Evolutionary conservation across 208 protist genomes (phyloP).

Genomic region (Histomonas meleagridis): DNA sequence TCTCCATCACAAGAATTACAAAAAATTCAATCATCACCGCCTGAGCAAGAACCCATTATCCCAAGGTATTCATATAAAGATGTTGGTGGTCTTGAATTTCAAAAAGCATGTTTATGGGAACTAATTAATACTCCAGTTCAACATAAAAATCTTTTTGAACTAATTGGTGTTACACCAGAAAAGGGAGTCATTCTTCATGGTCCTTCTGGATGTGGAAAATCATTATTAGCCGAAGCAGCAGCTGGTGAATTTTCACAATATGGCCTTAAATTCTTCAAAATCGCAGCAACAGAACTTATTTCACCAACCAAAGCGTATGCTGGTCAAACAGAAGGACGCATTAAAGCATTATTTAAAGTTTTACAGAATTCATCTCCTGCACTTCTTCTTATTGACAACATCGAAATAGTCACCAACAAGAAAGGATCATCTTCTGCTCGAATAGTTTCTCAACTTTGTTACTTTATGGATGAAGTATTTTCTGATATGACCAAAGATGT

Average conservation of each 20-base stretch:
- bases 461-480: slow-evolving; percentile 33
- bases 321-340: slow-evolving; percentile 26
- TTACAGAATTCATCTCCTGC: not conserved
- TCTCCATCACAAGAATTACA: not conserved
- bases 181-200: slow-evolving; percentile 39
- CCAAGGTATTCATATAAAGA: not conserved
- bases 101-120: not conserved
- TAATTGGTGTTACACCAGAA: not conserved
- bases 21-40: not conserved
- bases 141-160: not conserved
- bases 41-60: not conserved
- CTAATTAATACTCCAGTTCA: not conserved
- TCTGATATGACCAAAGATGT: not conserved
- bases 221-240: slow-evolving; percentile 34
- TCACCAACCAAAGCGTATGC: not conserved
- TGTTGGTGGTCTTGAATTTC: not conserved
- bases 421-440: not conserved
- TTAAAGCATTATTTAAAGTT: slow-evolving; percentile 18
- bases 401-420: slow-evolving; percentile 6
- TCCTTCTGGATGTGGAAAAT: slow-evolving; percentile 39
- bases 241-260: not conserved
- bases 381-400: slow-evolving; percentile 38
- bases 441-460: not conserved
- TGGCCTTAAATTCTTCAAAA: not conserved
- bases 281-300: not conserved